Base-by-base conservation (phyloP, 257 asterid genomes). In the Scutellaria minor region DNA sequence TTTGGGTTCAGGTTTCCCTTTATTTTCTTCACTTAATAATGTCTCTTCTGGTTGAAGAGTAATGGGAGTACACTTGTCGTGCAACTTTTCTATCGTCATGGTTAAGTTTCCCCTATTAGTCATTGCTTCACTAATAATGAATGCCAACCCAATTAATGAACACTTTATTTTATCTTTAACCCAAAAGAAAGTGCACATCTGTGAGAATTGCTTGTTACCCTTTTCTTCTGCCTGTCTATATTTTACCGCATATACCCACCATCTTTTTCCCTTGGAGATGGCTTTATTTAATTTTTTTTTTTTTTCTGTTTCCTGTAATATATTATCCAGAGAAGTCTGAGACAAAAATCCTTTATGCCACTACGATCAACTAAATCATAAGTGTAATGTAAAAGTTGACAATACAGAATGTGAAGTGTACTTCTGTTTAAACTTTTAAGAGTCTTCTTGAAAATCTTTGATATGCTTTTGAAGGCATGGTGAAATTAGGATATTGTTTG, bases 1-100 rank as follows among this genome's bases (percentile, higher is more conserved):
- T 77, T 73, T 90, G 96, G 96, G 63, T 86, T 72, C 95, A 85
- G 92, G 96, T 92, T 64, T 51, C 69, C 58, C 67, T 57, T 50
- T 40, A 45, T 74, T 54, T 63, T 24, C 65, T 60, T 73, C 50
- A 7, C 66, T 27, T 9, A 31, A 18, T 56, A 57, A 20, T 31
- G 66, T 66, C 35, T 37, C 40, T 37, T 71, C 22, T 51, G 22
- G 74, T 54, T 47, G 54, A 60, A 13, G 59, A 44, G 53, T 14
- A 54, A 24, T 70, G 45, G 31, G 22, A 37, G 7, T 45, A 9
- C 12, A 9, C 64, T 45, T 68, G 41, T 46, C 46, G 39, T 39
- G 20, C 64, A 51, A n/a, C 60, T 35, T 3, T 46, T 45, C 13
- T 13, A 31, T 7, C 53, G 2, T 46, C 20, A 71, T 55, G 68